Evolutionary conservation across 805 yeast species (phyloP), one percentile per base, ranked within the genome.

Genomic region (Tetrapisispora nanseiensis): DNA sequence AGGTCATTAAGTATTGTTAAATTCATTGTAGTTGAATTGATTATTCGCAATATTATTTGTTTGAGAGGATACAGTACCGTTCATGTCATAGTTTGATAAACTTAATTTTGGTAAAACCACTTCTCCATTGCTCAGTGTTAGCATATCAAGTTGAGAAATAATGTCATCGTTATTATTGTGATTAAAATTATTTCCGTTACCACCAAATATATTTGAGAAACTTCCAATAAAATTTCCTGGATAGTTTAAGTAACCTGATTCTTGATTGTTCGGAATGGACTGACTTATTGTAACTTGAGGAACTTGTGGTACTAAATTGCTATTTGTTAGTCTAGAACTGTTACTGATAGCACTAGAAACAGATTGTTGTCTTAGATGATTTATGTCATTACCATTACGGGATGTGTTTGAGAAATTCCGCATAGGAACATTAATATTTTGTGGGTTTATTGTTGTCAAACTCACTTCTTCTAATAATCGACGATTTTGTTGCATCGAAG

Each of bases 401-500:
- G 62, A 53, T 8, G 48, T 45, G 37, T 57, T 54, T 8, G 40
- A 28, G 21, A 16, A 33, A 23, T 39, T 37, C 31, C 40, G 39
- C 8, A 19, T 10, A 16, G 28, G 37, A 2, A 15, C 23, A 22
- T n/a, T 27, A 13, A n/a, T 39, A 13, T 30, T 12, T 19, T 33
- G 26, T 15, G 37, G 13, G 13, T 13, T 23, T 2, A 39, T 21
- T 32, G 31, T 40, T 16, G 27, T 39, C 40, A 89, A 66, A 3
- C 97, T 97, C 47, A 87, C 90, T 61, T 90, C 97, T 51, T 90
- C 97, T 73, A 89, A 75, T 44, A 92, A 68, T 49, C 95, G 78
- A 56, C 85, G 84, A 62, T 86, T 85, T 28, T 82, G 84, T 57
- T 84, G 95, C n/a, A 59, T 51, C 30, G 81, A 70, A 44, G 75